Evolutionary conservation across 1,139 yeast genomes (phyloP).

Genomic region (Ogataea hybrid): DNA sequence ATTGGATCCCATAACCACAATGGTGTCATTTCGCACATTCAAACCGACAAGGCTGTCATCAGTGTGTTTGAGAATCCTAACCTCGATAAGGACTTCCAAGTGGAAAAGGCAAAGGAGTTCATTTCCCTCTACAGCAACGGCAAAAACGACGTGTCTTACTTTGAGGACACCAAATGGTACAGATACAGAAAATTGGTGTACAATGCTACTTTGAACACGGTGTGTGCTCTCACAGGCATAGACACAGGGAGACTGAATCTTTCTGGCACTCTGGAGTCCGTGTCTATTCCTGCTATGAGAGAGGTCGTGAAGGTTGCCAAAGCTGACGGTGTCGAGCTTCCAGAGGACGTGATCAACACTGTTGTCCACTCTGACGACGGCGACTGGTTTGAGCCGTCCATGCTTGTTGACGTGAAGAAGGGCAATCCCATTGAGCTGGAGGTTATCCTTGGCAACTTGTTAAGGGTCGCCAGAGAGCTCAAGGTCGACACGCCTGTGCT

Average conservation of each 20-base stretch:
- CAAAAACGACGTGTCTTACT: slow-evolving; percentile 35
- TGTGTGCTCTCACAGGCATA: slow-evolving; percentile 42
- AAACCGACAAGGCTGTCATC: slow-evolving; percentile 35
- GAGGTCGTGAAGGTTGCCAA: slow-evolving; percentile 49
- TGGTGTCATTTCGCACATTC: slow-evolving; percentile 34
- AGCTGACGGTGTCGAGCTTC: slow-evolving; percentile 47
- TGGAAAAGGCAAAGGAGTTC: slow-evolving; percentile 38
- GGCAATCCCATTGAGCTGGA: slow-evolving; percentile 52
- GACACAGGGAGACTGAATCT: slow-evolving; percentile 43
- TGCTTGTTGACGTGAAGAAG: slow-evolving; percentile 51
- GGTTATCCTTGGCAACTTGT: slow-evolving; percentile 53
- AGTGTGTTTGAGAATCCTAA: slow-evolving; percentile 41
- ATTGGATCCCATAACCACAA: slow-evolving; percentile 36
- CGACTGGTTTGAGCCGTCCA: slow-evolving; percentile 50
- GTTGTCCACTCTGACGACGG: slow-evolving; percentile 52
- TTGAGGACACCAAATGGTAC: slow-evolving; percentile 41
- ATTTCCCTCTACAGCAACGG: slow-evolving; percentile 40
- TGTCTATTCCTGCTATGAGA: slow-evolving; percentile 47
- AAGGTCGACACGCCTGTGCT: slow-evolving; percentile 45
- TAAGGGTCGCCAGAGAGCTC: slow-evolving; percentile 43
- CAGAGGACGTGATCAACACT: slow-evolving; percentile 34
- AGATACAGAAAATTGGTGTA: slow-evolving; percentile 55
- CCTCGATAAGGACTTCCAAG: slow-evolving; percentile 25
- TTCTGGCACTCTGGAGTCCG: slow-evolving; percentile 40
- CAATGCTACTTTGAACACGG: slow-evolving; percentile 51